Evolutionary conservation across 139 green algal genomes (phyloP).

Genomic region (Chlorella vulgaris): DNA sequence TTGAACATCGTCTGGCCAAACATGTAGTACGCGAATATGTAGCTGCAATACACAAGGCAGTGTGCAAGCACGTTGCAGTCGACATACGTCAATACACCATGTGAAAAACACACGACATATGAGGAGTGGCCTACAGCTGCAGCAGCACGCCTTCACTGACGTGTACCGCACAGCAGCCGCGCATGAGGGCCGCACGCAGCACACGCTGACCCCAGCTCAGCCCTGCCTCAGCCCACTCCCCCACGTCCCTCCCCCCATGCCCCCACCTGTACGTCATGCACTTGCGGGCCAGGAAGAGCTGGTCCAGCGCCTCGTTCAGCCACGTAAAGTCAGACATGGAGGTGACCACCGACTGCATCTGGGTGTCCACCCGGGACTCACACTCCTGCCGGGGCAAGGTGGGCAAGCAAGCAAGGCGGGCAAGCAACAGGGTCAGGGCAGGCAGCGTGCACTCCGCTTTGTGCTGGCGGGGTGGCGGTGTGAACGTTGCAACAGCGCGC

Average conservation of each 20-base stretch:
- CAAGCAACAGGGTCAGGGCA: neutral
- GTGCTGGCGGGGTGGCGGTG: too few species aligned
- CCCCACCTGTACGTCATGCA: slow-evolving; percentile 68
- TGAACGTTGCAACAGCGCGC: too few species aligned
- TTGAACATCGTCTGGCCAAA: slow-evolving; percentile 81
- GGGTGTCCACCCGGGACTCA: slow-evolving; percentile 46
- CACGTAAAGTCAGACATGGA: slow-evolving; percentile 61
- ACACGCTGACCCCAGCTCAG: too few species aligned
- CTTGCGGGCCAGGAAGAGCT: slow-evolving; percentile 71
- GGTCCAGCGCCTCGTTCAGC: slow-evolving; percentile 63
- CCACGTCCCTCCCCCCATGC: neutral
- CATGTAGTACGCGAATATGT: slow-evolving; percentile 90
- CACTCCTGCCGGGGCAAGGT: neutral
- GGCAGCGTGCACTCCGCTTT: too few species aligned
- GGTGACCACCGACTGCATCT: slow-evolving; percentile 39
- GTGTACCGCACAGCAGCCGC: too few species aligned
- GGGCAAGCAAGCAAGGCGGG: neutral
- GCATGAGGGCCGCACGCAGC: too few species aligned
- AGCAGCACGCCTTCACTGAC: too few species aligned
- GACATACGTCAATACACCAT: too few species aligned
- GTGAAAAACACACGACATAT: too few species aligned
- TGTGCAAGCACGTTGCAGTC: neutral
- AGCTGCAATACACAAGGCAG: slow-evolving; percentile 42
- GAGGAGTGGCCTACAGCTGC: neutral
- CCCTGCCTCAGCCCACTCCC: neutral